Evolutionary conservation across 2,329 filamentous ascomycete species (phyloP).

Genomic region (Chrysoporthe deuterocubensis): DNA sequence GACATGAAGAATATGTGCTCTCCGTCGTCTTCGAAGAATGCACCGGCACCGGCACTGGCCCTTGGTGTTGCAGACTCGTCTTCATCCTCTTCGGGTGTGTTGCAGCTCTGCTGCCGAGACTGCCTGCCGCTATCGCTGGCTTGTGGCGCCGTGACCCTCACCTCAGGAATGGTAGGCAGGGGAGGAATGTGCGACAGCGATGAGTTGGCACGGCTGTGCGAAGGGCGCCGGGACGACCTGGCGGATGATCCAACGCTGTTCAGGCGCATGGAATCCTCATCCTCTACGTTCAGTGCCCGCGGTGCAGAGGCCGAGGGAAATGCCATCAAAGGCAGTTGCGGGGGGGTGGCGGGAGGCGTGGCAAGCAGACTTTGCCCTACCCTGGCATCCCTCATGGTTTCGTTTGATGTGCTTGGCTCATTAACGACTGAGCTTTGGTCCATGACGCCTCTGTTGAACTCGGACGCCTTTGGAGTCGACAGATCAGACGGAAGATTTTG

Average conservation of each 20-base stretch:
- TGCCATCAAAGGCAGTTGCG: constrained; percentile 13
- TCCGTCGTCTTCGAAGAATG: constrained; percentile 34
- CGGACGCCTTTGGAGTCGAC: constrained; percentile 33
- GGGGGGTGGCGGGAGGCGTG: constrained; percentile 23
- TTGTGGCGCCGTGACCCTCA: constrained; percentile 36
- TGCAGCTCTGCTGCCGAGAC: constrained; percentile 1
- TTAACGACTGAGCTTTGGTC: neutral
- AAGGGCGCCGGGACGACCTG: constrained; percentile 1
- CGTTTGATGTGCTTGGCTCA: constrained; percentile 22
- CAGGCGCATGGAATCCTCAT: constrained; percentile 16
- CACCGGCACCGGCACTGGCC: constrained; percentile 11
- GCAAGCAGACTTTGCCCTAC: constrained; percentile 26
- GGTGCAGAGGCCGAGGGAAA: neutral
- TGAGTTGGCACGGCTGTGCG: constrained; percentile 31
- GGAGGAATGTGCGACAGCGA: constrained; percentile 31
- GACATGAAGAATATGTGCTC: constrained; percentile 54
- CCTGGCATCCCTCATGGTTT: constrained; percentile 20
- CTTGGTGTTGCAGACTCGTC: constrained; percentile 21
- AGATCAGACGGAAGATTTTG: constrained; percentile 48
- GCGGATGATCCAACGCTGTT: constrained; percentile 9
- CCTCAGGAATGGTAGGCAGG: constrained; percentile 49
- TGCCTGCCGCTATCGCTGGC: constrained; percentile 20
- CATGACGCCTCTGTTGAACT: constrained; percentile 31
- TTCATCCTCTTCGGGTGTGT: neutral
- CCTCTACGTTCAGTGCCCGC: constrained; percentile 3